phyloP scores from a whole-genome alignment of 768 basidiomycete species.

The Lactifluus echinatus region DNA sequence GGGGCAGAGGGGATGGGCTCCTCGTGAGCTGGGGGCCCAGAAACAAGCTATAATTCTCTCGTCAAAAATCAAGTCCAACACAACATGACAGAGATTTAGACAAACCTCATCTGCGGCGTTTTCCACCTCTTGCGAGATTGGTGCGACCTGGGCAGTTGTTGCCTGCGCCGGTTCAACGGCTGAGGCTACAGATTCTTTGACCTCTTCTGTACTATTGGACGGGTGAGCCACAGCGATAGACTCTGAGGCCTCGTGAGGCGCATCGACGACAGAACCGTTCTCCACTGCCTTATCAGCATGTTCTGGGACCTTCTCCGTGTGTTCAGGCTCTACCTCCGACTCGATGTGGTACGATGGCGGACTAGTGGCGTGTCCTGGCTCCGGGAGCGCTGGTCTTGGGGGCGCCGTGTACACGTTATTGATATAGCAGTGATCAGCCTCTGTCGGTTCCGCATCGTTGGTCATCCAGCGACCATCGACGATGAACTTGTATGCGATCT shows the following conservation, averaged over 20 bases:
- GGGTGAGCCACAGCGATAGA: background rate
- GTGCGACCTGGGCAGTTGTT: constrained; percentile 6
- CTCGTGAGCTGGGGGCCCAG: background rate
- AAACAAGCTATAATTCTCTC: background rate
- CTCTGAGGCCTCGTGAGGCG: background rate
- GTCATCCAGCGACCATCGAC: constrained; percentile 30
- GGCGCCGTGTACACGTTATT: constrained; percentile 27
- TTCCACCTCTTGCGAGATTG: constrained; percentile 6
- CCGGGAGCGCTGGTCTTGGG: constrained; percentile 6
- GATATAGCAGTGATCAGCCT: constrained; percentile 26
- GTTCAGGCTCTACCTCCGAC: constrained; percentile 2
- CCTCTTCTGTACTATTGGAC: background rate
- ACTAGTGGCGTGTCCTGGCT: background rate
- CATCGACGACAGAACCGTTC: constrained; percentile 6
- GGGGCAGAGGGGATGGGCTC: background rate
- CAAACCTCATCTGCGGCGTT: constrained; percentile 4
- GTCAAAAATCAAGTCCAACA: background rate
- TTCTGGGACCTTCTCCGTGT: background rate
- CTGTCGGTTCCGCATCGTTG: constrained; percentile 23
- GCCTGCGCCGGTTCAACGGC: constrained; percentile 1
- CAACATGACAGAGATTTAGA: background rate
- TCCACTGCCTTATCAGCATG: background rate
- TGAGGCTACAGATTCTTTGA: background rate
- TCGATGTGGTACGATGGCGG: constrained; percentile 1
- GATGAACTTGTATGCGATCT: constrained; percentile 29